These are phyloP conservation scores for Blastobotrys indianensis DNA, from an alignment of 1,139 yeast species.

Conservation along the genomic window DNA sequence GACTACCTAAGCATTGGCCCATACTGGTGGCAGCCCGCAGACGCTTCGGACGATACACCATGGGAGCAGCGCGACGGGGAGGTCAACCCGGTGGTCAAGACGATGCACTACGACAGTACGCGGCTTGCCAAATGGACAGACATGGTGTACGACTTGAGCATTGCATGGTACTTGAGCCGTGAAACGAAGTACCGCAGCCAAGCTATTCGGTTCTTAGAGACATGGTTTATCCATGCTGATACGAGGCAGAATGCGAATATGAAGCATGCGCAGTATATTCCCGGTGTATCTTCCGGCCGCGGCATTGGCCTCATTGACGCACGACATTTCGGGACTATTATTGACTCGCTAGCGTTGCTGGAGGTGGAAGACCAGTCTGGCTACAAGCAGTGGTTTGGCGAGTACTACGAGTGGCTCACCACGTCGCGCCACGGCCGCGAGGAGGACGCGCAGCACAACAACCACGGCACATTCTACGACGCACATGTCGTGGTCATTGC, in stretches of 20 bases:
- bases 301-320: slow-evolving; percentile 2
- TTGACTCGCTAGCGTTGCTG: background rate
- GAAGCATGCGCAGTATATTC: background rate
- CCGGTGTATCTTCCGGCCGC: background rate
- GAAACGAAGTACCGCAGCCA: background rate
- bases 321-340: background rate
- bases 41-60: background rate
- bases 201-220: background rate
- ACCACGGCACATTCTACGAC: slow-evolving; percentile 4
- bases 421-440: background rate
- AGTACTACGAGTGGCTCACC: slow-evolving; percentile 2
- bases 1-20: slow-evolving; percentile 4
- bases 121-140: background rate
- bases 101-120: slow-evolving; percentile 1
- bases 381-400: slow-evolving; percentile 1
- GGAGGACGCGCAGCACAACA: slow-evolving; percentile 1
- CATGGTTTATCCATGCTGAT: background rate
- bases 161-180: background rate
- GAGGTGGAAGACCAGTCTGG: background rate
- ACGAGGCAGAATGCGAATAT: slow-evolving; percentile 2
- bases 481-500: background rate
- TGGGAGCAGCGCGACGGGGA: slow-evolving; percentile 1
- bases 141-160: background rate
- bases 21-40: slow-evolving; percentile 4
- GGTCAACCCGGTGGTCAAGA: background rate